Base-by-base conservation (phyloP, 345 rosid species). In the Syzygium grande region DNA sequence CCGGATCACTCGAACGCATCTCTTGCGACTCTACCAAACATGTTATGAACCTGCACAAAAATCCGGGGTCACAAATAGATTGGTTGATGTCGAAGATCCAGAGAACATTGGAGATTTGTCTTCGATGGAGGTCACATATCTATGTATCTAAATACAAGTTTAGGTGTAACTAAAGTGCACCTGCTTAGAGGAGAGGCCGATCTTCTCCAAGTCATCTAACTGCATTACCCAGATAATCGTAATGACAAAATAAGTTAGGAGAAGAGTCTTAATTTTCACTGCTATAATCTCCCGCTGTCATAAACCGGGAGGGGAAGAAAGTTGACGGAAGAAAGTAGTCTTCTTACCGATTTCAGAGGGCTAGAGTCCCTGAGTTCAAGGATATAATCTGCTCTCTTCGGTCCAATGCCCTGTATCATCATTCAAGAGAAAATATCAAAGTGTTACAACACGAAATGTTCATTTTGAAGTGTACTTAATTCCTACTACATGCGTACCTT, bases 171-270 rank as follows among this genome's bases (percentile, higher is more conserved):
- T 21, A 23, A 23, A 41, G 17, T 25, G 55, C 87, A 92, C 99
- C 92, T 93, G 97, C 89, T 91, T 98, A 30, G 98, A 93, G 46
- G 99, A 96, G 51, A 96, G 97, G 41, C 99, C 99, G 9, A 98
- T 92, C 93, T 94, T 98, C 90, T 95, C 95, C 78, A 96, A 86
- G 78, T 98, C 97, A 41, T 61, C 89, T 68, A 98, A 94, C 99
- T 96, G 98, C 90, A 90, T 7, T 3, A 38, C 4, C n/a, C 43
- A 46, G 56, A 51, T 51, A 53, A 84, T 51, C 25, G 16, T 85
- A 54, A 49, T 22, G 73, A 49, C 25, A 65, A 38, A 73, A 21
- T 38, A 14, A 12, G 27, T 38, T 73, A 19, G 49, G 38, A 22
- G 10, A 73, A 73, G 83, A 38, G 6, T 53, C 8, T 53, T 16